Conservation (phyloP, 2,329 filamentous ascomycete species). For the Fusarium oxysporum region DNA sequence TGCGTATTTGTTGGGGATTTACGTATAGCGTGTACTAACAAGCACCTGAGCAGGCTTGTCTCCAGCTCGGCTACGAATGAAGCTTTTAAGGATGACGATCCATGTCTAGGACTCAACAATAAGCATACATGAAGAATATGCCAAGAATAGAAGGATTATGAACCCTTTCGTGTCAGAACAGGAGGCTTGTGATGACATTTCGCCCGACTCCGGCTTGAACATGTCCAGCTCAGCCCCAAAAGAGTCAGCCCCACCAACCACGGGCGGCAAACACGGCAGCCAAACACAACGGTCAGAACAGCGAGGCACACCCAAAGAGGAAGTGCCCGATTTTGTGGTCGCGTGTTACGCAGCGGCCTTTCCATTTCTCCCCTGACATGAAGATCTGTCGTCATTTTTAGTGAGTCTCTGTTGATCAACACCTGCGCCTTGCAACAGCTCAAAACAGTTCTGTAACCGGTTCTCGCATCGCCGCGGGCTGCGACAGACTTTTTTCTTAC, state of each 20-base stretch:
- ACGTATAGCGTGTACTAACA: neutral
- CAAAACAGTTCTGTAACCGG: conserved; percentile 10
- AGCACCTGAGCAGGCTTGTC: neutral
- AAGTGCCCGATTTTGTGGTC: neutral
- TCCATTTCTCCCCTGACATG: neutral
- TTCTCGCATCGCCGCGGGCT: neutral
- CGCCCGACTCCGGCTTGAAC: neutral
- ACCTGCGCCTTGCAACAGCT: neutral
- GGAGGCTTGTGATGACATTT: neutral
- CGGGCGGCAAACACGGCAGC: neutral
- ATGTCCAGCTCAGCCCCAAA: neutral
- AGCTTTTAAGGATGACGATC: neutral
- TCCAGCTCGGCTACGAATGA: neutral
- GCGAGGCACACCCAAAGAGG: conserved; percentile 4
- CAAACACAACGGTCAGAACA: neutral
- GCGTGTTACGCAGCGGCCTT: neutral
- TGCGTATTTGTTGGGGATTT: conserved; percentile 10
- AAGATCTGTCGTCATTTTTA: conserved; percentile 15
- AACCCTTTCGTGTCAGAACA: neutral
- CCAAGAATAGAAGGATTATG: neutral
- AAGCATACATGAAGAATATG: neutral
- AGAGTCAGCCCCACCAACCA: neutral
- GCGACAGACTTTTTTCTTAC: neutral
- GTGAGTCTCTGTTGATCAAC: neutral
- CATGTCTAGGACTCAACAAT: neutral